Percentiles rank a stretch among this genome's conserved stretches.
Evolutionary conservation across 495 filamentous ascomycete genomes (phyloP).

Genomic region (Talaromyces stipitatus): DNA sequence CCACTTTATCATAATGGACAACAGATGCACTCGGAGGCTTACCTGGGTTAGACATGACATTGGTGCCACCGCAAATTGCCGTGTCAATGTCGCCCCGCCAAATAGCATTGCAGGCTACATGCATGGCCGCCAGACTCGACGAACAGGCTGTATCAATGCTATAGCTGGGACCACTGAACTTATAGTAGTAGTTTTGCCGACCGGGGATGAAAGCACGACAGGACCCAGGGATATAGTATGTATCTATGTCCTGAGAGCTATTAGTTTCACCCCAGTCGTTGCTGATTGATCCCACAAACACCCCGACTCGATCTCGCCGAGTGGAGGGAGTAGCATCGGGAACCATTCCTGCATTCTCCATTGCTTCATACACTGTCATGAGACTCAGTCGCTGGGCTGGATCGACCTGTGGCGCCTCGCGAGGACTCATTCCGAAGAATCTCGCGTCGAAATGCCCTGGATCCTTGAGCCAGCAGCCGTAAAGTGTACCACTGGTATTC

Average conservation of each 20-base stretch:
- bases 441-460: conserved; percentile 77
- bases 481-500: conserved; percentile 77
- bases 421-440: conserved; percentile 94
- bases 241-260: conserved; percentile 81
- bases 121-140: conserved; percentile 74
- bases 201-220: conserved; percentile 85
- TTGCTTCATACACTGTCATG: conserved; percentile 78
- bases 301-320: conserved; percentile 73
- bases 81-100: conserved; percentile 79
- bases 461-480: conserved; percentile 83
- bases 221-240: conserved; percentile 77
- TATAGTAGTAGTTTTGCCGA: conserved; percentile 80
- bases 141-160: conserved; percentile 87
- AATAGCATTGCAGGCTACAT: conserved; percentile 76
- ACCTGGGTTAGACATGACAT: conserved; percentile 70
- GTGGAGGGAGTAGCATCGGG: conserved; percentile 81
- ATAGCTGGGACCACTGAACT: conserved; percentile 79
- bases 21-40: no score
- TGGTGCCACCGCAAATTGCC: conserved; percentile 75
- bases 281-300: conserved; percentile 90
- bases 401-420: conserved; percentile 82
- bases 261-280: conserved; percentile 91
- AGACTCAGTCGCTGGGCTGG: conserved; percentile 82
- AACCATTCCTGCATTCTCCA: conserved; percentile 86
- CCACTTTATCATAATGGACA: no score